Conservation (phyloP, 768 basidiomycete genomes). For the Tubosaeta brunneosetosa region DNA sequence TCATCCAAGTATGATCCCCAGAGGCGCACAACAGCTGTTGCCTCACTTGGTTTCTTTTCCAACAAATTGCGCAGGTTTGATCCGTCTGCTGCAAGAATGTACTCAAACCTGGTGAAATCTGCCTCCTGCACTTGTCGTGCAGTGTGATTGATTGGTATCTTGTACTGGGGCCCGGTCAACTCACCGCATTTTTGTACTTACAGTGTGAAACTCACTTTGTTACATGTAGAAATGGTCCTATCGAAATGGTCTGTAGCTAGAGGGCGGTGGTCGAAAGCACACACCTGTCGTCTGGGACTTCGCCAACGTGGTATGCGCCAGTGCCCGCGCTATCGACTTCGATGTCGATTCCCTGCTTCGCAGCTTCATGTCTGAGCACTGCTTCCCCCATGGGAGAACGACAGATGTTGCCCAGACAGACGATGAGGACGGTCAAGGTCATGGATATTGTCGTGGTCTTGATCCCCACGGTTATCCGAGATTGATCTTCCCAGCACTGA, state of each 20-base stretch:
- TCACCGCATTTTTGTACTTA: background rate
- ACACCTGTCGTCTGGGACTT: slow-evolving; percentile 79
- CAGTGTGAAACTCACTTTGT: slow-evolving; percentile 44
- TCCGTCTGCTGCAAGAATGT: slow-evolving; percentile 83
- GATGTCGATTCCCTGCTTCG: slow-evolving; percentile 61
- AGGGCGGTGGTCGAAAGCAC: slow-evolving; percentile 4
- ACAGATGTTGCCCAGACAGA: slow-evolving; percentile 83
- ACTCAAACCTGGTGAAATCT: slow-evolving; percentile 74
- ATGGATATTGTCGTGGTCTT: slow-evolving; percentile 13
- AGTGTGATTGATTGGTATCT: slow-evolving; percentile 62
- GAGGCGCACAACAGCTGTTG: slow-evolving; percentile 64
- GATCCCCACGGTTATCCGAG: slow-evolving; percentile 1
- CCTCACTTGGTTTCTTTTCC: slow-evolving; percentile 45
- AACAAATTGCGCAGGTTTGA: slow-evolving; percentile 65
- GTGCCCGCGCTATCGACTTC: slow-evolving; percentile 83
- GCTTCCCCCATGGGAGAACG: slow-evolving; percentile 93
- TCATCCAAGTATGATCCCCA: slow-evolving; percentile 77
- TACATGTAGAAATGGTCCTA: slow-evolving; percentile 68
- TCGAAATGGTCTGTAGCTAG: background rate
- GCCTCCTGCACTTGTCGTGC: slow-evolving; percentile 60
- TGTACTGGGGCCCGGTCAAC: slow-evolving; percentile 44
- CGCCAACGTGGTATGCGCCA: slow-evolving; percentile 76
- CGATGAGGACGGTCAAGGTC: slow-evolving; percentile 58
- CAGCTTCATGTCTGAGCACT: slow-evolving; percentile 65
- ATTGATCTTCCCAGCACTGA: slow-evolving; percentile 25